phyloP scores from a whole-genome alignment of 805 yeast species.

The Cyberlindnera japonica region DNA sequence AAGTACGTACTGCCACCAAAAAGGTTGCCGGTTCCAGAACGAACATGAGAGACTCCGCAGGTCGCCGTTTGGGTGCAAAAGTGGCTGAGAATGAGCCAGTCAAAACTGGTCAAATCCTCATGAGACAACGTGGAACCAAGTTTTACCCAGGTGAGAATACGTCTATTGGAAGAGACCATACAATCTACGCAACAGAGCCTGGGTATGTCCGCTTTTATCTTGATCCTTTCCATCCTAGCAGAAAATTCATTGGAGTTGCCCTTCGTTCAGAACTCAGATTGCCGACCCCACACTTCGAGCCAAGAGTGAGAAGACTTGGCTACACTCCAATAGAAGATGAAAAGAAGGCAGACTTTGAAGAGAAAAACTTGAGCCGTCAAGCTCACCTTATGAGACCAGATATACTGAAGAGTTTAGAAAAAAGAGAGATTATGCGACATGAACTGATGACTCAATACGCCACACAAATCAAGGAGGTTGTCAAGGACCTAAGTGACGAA shows the following conservation, averaged over 20 bases:
- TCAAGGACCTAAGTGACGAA: conserved; percentile 28
- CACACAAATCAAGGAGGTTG: conserved; percentile 28
- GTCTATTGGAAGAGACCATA: conserved; percentile 89
- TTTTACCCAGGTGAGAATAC: conserved; percentile 93
- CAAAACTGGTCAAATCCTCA: conserved; percentile 77
- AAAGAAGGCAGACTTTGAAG: conserved; percentile 54
- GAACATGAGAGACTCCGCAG: conserved; percentile 89
- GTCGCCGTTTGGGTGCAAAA: conserved; percentile 91
- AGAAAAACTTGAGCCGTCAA: conserved; percentile 60
- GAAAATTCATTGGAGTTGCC: conserved; percentile 88
- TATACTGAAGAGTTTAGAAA: conserved; percentile 38
- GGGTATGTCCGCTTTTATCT: conserved; percentile 88
- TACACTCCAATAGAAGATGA: conserved; percentile 49
- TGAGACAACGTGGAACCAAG: conserved; percentile 93
- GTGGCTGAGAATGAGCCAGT: conserved; percentile 73
- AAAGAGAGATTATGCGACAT: conserved; percentile 40
- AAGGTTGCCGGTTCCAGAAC: conserved; percentile 95
- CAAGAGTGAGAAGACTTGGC: conserved; percentile 83
- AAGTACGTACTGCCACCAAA: conserved; percentile 86
- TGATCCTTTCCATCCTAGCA: conserved; percentile 94
- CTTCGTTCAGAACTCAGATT: conserved; percentile 56
- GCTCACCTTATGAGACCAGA: conserved; percentile 55
- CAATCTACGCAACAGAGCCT: conserved; percentile 86
- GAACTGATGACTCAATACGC: conserved; percentile 30
- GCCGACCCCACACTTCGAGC: conserved; percentile 91